A percentile compares a stretch with the other conserved stretches of the same genome.
phyloP scores from a whole-genome alignment of 2,329 filamentous ascomycete genomes.

The Aureobasidium sp. region DNA sequence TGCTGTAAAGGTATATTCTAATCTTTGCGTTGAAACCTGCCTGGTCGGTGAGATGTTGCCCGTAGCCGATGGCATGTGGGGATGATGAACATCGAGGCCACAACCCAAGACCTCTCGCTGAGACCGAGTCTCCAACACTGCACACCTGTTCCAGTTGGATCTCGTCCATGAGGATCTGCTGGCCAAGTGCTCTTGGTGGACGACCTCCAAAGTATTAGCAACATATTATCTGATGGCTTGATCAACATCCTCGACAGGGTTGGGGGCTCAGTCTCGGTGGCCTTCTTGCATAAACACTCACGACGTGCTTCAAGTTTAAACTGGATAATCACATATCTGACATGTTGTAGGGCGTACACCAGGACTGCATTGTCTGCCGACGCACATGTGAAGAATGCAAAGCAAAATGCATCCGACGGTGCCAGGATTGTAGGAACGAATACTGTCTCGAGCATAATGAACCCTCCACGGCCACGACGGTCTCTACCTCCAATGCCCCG shows the following conservation, averaged over 20 bases:
- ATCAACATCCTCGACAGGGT: slow-evolving; percentile 5
- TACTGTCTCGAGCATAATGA: slow-evolving; percentile 83
- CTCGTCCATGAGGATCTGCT: slow-evolving; percentile 1
- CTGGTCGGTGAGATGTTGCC: slow-evolving; percentile 46
- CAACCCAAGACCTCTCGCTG: neutral
- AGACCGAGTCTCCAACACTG: neutral
- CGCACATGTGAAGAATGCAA: slow-evolving; percentile 74
- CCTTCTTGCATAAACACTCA: slow-evolving; percentile 18
- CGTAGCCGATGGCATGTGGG: slow-evolving; percentile 51
- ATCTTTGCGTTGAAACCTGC: slow-evolving; percentile 51
- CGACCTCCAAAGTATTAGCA: neutral
- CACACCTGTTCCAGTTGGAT: neutral
- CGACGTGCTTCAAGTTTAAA: slow-evolving; percentile 18
- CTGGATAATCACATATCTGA: slow-evolving; percentile 9
- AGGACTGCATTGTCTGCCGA: slow-evolving; percentile 82
- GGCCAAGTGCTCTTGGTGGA: slow-evolving; percentile 1
- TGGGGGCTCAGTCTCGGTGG: neutral
- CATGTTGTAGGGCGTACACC: slow-evolving; percentile 44
- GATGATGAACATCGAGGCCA: slow-evolving; percentile 32
- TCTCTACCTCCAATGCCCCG: slow-evolving; percentile 22
- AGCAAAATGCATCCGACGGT: slow-evolving; percentile 60
- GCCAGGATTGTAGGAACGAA: slow-evolving; percentile 64
- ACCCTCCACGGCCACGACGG: slow-evolving; percentile 60
- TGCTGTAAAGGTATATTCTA: slow-evolving; percentile 62
- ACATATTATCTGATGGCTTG: neutral